Evolutionary conservation across 352 stramenopile genomes (phyloP).

Genomic region (Globisporangium carolinianum): DNA sequence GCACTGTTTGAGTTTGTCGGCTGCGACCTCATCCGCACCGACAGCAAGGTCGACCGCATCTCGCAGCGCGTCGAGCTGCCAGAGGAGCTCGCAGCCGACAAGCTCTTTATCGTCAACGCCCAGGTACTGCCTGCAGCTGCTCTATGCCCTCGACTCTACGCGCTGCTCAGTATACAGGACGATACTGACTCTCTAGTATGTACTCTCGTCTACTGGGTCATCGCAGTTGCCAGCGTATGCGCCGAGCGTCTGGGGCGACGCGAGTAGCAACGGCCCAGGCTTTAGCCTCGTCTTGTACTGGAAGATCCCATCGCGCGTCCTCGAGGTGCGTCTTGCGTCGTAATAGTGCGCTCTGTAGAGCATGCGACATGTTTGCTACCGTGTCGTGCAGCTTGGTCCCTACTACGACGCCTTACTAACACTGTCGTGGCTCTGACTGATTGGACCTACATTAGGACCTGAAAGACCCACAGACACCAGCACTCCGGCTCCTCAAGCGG

Average conservation of each 20-base stretch:
- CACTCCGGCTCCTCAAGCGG: constrained; percentile 57
- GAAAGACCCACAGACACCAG: constrained; percentile 44
- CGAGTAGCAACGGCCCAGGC: constrained; percentile 52
- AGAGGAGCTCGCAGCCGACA: constrained; percentile 38
- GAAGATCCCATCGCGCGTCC: constrained; percentile 60
- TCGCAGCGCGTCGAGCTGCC: constrained; percentile 65
- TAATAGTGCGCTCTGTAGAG: too few relatives aligned
- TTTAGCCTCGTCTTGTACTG: constrained; percentile 79
- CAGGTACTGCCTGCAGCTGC: constrained; percentile 29
- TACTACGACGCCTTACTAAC: too few relatives aligned
- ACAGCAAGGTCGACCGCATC: constrained; percentile 69
- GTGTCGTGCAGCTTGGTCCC: too few relatives aligned
- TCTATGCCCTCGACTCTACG: neutral
- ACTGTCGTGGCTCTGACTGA: too few relatives aligned
- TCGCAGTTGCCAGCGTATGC: constrained; percentile 64
- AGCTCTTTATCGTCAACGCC: constrained; percentile 78
- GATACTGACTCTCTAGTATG: neutral
- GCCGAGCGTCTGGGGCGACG: constrained; percentile 67
- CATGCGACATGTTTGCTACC: too few relatives aligned
- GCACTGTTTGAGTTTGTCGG: constrained; percentile 78
- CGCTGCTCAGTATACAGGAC: neutral
- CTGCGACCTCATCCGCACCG: constrained; percentile 61
- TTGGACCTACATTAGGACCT: constrained; percentile 27
- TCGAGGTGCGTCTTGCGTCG: constrained; percentile 26
- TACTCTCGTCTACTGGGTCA: neutral